phyloP scores from a whole-genome alignment of 2,329 filamentous ascomycete species.

The Aspergillus quadricinctus region DNA sequence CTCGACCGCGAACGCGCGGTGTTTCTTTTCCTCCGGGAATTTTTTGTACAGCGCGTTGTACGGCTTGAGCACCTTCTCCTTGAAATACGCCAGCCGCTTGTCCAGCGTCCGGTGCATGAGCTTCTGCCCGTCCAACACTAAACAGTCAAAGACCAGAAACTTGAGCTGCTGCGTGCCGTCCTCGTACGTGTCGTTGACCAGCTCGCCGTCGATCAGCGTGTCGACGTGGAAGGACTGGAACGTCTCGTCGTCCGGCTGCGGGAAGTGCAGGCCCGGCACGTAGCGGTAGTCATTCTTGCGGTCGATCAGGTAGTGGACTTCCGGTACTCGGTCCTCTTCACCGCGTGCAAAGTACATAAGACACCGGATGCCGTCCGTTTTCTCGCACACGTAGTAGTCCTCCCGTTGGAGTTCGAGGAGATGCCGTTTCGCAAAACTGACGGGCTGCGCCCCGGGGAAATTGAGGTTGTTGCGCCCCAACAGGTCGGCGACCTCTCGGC shows the following conservation, averaged over 20 bases:
- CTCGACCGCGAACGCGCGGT: slow-evolving; percentile 74
- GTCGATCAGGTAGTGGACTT: slow-evolving; percentile 90
- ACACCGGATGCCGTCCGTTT: slow-evolving; percentile 93
- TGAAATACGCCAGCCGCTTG: slow-evolving; percentile 84
- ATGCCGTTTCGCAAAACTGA: slow-evolving; percentile 82
- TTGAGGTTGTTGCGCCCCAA: slow-evolving; percentile 63
- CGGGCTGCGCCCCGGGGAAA: slow-evolving; percentile 91
- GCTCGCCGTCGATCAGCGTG: slow-evolving; percentile 87
- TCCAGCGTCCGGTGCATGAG: slow-evolving; percentile 77
- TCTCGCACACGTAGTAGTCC: slow-evolving; percentile 98
- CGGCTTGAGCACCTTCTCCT: slow-evolving; percentile 71
- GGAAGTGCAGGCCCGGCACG: slow-evolving; percentile 76
- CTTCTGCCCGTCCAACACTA: slow-evolving; percentile 72
- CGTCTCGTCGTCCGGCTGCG: slow-evolving; percentile 59
- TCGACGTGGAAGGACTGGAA: slow-evolving; percentile 65
- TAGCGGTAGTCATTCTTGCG: slow-evolving; percentile 97
- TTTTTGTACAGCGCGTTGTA: slow-evolving; percentile 70
- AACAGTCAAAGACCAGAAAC: slow-evolving; percentile 90
- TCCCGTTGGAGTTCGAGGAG: slow-evolving; percentile 72
- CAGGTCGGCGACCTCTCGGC: slow-evolving; percentile 68
- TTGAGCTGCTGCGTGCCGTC: slow-evolving; percentile 67
- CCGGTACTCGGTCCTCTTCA: slow-evolving; percentile 49
- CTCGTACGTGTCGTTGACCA: slow-evolving; percentile 75
- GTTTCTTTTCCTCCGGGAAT: slow-evolving; percentile 65
- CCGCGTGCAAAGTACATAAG: slow-evolving; percentile 76